Evolutionary conservation across 257 asterid genomes (phyloP), one percentile per base, ranked within the genome.

Genomic region (Cordia subcordata): DNA sequence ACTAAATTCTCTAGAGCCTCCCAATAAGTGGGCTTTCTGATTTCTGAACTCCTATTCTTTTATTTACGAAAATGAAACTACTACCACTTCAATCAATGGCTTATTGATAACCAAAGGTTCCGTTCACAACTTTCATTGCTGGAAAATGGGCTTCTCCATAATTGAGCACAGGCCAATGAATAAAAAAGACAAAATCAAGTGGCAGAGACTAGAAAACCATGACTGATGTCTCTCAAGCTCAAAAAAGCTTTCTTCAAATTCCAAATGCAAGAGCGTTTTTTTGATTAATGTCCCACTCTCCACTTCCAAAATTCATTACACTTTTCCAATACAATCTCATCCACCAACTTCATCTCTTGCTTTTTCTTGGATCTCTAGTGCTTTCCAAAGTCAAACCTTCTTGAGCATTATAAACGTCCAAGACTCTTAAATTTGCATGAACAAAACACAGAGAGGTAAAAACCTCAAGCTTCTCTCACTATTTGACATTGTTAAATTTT

Each of bases 311-410:
- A 20, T 75, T 69, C 81, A 63, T 66, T 56, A 65, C 56, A 49
- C 58, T 68, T 58, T 49, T 49, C 57, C 66, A 15, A 51, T 68
- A 65, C 57, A 62, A 37, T 62, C 68, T 50, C 80, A 55, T 64
- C 95, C 89, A 81, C 82, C 64, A 58, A 52, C 58, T 66, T 35
- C 40, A 55, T 20, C 42, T 58, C 38, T 5, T 17, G 62, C 68
- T 70, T 63, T 67, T 49, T 53, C 61, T 53, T 42, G 8, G 2
- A 62, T 72, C 55, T 35, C 53, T 53, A 50, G 66, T 72, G 76
- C 64, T 53, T 72, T 79, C 22, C 69, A 18, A 68, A 80, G 85
- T 84, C 90, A 80, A 87, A 4, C 81, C 53, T 65, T 66, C 68
- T 56, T 19, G 16, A n/a, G n/a, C n/a, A n/a, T n/a, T n/a, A n/a